These are phyloP conservation scores for Fusarium neocosmosporiellum DNA, from an alignment of 2,329 filamentous ascomycete genomes.

Conservation along the genomic window DNA sequence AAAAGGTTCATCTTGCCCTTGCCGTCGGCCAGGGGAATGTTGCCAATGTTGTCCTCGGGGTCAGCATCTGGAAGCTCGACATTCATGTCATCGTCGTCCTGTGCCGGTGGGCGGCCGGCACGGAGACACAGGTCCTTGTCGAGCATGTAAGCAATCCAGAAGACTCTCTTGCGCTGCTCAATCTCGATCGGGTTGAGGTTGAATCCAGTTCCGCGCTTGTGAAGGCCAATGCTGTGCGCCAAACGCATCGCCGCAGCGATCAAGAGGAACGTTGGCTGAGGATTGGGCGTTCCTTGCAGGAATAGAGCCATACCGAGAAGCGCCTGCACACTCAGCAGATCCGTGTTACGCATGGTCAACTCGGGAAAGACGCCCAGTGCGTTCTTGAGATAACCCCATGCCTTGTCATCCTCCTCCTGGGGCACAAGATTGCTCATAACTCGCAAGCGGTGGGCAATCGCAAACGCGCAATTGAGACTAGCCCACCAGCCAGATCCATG, in stretches of 20 bases:
- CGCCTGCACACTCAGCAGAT: constrained; percentile 93
- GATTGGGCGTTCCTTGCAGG: constrained; percentile 95
- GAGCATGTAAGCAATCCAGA: constrained; percentile 74
- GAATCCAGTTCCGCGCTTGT: constrained; percentile 93
- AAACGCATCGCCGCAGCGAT: constrained; percentile 91
- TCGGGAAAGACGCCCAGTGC: constrained; percentile 94
- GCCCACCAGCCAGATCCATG: constrained; percentile 99
- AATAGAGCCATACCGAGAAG: constrained; percentile 94
- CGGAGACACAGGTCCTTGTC: constrained; percentile 72
- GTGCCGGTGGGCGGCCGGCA: constrained; percentile 68
- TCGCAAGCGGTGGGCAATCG: constrained; percentile 91
- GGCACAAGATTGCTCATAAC: constrained; percentile 96
- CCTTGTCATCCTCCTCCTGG: constrained; percentile 91
- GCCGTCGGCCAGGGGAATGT: constrained; percentile 89
- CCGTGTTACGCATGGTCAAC: constrained; percentile 94
- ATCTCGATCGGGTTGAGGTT: constrained; percentile 94
- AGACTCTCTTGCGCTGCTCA: constrained; percentile 80
- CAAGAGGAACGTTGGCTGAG: constrained; percentile 91
- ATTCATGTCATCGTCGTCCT: constrained; percentile 84
- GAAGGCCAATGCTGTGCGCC: constrained; percentile 93
- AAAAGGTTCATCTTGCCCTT: constrained; percentile 96
- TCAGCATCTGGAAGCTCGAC: constrained; percentile 94
- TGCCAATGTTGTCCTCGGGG: constrained; percentile 91
- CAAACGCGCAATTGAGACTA: constrained; percentile 90
- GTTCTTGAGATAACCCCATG: constrained; percentile 97